phyloP scores from a whole-genome alignment of 768 basidiomycete species.

The Megacollybia marginata region DNA sequence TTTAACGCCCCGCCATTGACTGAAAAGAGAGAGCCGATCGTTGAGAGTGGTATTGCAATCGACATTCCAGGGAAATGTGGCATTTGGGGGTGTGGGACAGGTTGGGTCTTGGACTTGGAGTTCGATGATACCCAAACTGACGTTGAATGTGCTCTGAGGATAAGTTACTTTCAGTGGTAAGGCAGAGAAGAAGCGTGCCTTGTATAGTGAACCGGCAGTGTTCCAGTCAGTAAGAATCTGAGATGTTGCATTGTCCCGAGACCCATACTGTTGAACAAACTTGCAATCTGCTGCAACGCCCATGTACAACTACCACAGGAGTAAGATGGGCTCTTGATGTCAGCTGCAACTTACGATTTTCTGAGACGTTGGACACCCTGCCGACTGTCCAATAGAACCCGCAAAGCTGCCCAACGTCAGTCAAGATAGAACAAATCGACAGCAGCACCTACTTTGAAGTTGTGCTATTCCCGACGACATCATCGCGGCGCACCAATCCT shows the following conservation, averaged over 20 bases:
- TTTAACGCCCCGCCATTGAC: slow-evolving; percentile 71
- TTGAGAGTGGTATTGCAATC: slow-evolving; percentile 60
- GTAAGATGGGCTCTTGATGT: not conserved
- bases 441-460: slow-evolving; percentile 41
- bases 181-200: slow-evolving; percentile 26
- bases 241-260: slow-evolving; percentile 55
- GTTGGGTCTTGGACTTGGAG: slow-evolving; percentile 60
- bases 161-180: slow-evolving; percentile 12
- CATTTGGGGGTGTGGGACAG: slow-evolving; percentile 55
- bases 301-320: slow-evolving; percentile 49
- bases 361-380: slow-evolving; percentile 68
- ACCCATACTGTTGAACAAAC: slow-evolving; percentile 61
- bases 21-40: slow-evolving; percentile 69
- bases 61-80: slow-evolving; percentile 66
- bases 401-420: slow-evolving; percentile 44
- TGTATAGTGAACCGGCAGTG: slow-evolving; percentile 66
- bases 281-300: slow-evolving; percentile 86
- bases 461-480: slow-evolving; percentile 45
- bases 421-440: not conserved
- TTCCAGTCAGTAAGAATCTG: slow-evolving; percentile 80
- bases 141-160: slow-evolving; percentile 67
- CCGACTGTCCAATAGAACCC: slow-evolving; percentile 55
- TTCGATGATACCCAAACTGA: slow-evolving; percentile 78
- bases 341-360: slow-evolving; percentile 44
- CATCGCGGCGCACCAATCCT: slow-evolving; percentile 21